Percentiles rank a stretch among this genome's conserved stretches.
Evolutionary conservation across 164 flowering plant genomes (phyloP).

Genomic region (Tetracentron sinense): DNA sequence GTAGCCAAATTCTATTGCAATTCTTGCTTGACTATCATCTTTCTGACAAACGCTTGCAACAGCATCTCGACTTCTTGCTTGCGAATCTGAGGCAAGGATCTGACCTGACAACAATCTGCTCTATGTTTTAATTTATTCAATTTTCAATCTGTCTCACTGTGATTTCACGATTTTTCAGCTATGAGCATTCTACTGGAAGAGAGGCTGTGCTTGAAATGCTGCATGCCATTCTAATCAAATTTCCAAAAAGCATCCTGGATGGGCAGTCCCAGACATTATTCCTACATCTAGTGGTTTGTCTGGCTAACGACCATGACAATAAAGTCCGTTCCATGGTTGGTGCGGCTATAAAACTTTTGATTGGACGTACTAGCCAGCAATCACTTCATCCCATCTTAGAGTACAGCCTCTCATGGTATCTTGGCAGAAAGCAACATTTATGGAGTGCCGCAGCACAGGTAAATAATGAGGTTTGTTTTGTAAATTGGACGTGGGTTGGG

Average conservation of each 20-base stretch:
- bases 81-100: conserved; percentile 53
- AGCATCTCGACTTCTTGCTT: conserved; percentile 73
- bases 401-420: conserved; percentile 64
- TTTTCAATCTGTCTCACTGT: conserved; percentile 8
- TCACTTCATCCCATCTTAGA: conserved; percentile 45
- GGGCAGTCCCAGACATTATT: conserved; percentile 50
- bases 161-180: conserved; percentile 42
- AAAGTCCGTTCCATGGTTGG: conserved; percentile 69
- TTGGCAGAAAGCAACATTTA: conserved; percentile 39
- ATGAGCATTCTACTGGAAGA: conserved; percentile 78
- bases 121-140: not conserved
- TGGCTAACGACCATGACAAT: conserved; percentile 71
- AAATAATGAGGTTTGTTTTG: not conserved
- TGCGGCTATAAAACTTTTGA: conserved; percentile 54
- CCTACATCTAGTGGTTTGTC: conserved; percentile 52
- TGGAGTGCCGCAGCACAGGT: conserved; percentile 90
- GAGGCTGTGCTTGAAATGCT: conserved; percentile 94
- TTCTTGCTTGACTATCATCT: conserved; percentile 76
- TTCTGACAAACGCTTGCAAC: conserved; percentile 63
- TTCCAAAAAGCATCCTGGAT: conserved; percentile 48
- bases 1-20: conserved; percentile 73
- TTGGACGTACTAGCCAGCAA: conserved; percentile 47
- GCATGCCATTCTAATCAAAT: conserved; percentile 60
- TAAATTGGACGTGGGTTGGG: too few relatives aligned
- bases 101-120: not conserved